phyloP scores from a whole-genome alignment of 306 rosid species.

The Urtica urens region DNA sequence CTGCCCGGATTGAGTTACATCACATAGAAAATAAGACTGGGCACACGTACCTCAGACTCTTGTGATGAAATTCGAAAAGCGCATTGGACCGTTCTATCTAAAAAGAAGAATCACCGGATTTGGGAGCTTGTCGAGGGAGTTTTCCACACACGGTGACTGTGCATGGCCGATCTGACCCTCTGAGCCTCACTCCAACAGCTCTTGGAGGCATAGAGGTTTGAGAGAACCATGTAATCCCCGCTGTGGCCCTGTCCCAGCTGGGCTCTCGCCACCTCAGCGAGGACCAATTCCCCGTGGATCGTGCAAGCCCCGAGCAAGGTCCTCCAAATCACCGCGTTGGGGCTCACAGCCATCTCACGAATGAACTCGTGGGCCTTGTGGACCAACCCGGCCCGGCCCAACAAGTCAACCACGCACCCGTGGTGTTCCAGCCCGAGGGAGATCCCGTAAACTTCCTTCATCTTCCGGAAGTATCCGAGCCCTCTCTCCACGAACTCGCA shows the following conservation, averaged over 20 bases:
- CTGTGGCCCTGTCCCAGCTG: constrained; percentile 25
- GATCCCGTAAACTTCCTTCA: constrained; percentile 27
- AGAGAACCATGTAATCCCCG: constrained; percentile 34
- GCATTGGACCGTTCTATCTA: constrained; percentile 33
- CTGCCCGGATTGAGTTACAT: too few relatives aligned
- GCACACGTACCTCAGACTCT: constrained; percentile 79
- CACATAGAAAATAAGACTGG: too few relatives aligned
- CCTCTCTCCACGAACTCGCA: constrained; percentile 37
- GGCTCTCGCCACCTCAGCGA: constrained; percentile 28
- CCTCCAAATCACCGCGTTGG: constrained; percentile 37
- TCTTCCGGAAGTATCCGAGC: constrained; percentile 24
- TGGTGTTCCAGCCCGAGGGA: constrained; percentile 29
- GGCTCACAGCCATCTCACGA: constrained; percentile 20
- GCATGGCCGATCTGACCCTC: constrained; percentile 25
- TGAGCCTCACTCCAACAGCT: constrained; percentile 34
- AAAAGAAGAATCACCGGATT: too few relatives aligned
- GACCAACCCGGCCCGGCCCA: constrained; percentile 32
- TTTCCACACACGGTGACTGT: constrained; percentile 26
- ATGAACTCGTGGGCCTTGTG: constrained; percentile 27
- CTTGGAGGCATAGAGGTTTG: constrained; percentile 38
- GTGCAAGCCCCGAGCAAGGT: constrained; percentile 34
- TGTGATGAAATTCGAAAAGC: constrained; percentile 71
- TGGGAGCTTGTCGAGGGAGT: constrained; percentile 33
- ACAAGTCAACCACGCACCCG: constrained; percentile 35
- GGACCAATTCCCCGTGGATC: constrained; percentile 20